These are phyloP conservation scores for Cladophialophora carrionii DNA, from an alignment of 2,329 filamentous ascomycete genomes.

Conservation along the genomic window DNA sequence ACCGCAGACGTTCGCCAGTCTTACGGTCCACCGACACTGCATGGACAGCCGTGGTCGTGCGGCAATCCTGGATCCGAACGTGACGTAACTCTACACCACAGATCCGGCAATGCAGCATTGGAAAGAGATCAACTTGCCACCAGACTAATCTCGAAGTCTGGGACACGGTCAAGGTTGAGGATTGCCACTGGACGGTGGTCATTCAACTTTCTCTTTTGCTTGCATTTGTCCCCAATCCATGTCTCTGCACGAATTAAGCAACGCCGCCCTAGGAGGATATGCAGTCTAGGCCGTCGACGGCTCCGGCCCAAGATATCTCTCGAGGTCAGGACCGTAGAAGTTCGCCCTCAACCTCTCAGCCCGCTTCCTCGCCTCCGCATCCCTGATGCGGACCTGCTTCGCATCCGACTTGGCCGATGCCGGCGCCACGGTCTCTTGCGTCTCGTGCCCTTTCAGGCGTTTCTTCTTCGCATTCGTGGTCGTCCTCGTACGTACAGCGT, in stretches of 20 bases:
- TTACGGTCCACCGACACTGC: neutral
- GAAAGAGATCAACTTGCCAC: too few species aligned
- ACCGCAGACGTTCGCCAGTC: neutral
- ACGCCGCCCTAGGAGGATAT: neutral
- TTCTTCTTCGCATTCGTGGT: constrained; percentile 43
- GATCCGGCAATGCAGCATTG: too few species aligned
- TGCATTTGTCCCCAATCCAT: too few species aligned
- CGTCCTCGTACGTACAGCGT: constrained; percentile 38
- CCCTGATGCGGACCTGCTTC: constrained; percentile 68
- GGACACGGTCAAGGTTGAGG: too few species aligned
- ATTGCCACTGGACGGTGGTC: too few species aligned
- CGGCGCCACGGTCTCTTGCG: constrained; percentile 26
- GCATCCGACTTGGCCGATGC: constrained; percentile 65
- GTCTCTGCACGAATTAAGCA: too few species aligned
- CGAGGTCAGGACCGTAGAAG: constrained; percentile 77
- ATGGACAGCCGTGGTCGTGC: neutral
- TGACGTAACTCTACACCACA: too few species aligned
- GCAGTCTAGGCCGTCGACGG: neutral
- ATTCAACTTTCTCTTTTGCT: too few species aligned
- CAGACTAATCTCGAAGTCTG: too few species aligned
- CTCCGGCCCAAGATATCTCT: constrained; percentile 66
- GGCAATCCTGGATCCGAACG: neutral
- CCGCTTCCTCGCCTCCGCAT: constrained; percentile 64
- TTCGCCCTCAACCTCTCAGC: constrained; percentile 67
- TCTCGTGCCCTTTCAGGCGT: neutral